A percentile compares a stretch with the other conserved stretches of the same genome.
Conservation (phyloP, 2,329 filamentous ascomycete genomes). For the Penicillium thymicola region DNA sequence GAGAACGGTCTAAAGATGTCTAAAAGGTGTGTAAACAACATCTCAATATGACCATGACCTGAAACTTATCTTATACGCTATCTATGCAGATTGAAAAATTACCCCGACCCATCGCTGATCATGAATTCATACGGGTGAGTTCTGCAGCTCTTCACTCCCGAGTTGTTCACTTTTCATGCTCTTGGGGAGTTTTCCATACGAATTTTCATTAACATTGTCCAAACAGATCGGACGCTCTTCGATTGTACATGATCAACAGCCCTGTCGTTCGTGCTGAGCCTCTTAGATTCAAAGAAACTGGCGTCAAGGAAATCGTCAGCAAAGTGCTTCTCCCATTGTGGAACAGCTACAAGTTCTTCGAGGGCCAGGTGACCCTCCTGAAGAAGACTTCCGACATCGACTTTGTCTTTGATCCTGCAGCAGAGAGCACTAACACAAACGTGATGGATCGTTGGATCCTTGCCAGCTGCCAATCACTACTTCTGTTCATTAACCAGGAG, state of each 20-base stretch:
- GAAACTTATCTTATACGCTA: not conserved
- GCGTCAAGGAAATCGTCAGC: slow-evolving; percentile 91
- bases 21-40: slow-evolving; percentile 53
- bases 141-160: not conserved
- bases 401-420: slow-evolving; percentile 73
- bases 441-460: slow-evolving; percentile 97
- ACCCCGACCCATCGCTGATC: slow-evolving; percentile 78
- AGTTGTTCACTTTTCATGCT: not conserved
- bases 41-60: not conserved
- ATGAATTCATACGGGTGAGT: slow-evolving; percentile 69
- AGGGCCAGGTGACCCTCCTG: slow-evolving; percentile 76
- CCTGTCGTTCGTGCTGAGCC: slow-evolving; percentile 91
- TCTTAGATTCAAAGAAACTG: slow-evolving; percentile 82
- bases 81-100: slow-evolving; percentile 72
- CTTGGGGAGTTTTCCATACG: not conserved
- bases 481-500: slow-evolving; percentile 88
- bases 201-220: not conserved
- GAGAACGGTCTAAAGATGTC: slow-evolving; percentile 99
- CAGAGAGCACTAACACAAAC: slow-evolving; percentile 74
- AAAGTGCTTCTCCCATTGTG: slow-evolving; percentile 87
- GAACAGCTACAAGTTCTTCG: slow-evolving; percentile 98
- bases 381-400: slow-evolving; percentile 80
- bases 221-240: slow-evolving; percentile 73
- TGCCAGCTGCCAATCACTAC: slow-evolving; percentile 83
- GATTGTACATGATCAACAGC: slow-evolving; percentile 95